Evolutionary conservation across 148 eudicot species (phyloP).

Genomic region (Amaranthus hypochondriacus): DNA sequence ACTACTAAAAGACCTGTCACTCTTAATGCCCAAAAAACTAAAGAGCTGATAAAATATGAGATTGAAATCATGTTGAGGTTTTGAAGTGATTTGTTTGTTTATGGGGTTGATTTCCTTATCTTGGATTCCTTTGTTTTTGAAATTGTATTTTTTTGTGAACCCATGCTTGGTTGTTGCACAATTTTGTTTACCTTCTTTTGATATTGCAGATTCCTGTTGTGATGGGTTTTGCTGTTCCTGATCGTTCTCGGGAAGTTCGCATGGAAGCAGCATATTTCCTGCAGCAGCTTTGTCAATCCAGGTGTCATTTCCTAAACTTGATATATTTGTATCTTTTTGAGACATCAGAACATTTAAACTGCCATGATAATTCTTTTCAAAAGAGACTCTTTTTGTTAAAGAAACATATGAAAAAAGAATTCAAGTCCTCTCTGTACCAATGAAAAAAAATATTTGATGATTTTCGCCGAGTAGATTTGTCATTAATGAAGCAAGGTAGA

Average conservation of each 20-base stretch:
- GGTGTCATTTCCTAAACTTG: constrained; percentile 31
- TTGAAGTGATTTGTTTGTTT: neutral
- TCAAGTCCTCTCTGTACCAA: too few relatives aligned
- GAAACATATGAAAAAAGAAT: too few relatives aligned
- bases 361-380: too few relatives aligned
- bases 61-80: neutral
- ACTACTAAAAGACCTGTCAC: neutral
- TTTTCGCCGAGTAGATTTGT: too few relatives aligned
- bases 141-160: too few relatives aligned
- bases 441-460: too few relatives aligned
- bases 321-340: neutral
- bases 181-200: too few relatives aligned
- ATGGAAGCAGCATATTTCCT: constrained; percentile 95
- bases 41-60: neutral
- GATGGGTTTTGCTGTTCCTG: constrained; percentile 86
- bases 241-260: constrained; percentile 90
- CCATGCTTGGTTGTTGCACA: too few relatives aligned
- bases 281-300: constrained; percentile 96
- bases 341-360: neutral
- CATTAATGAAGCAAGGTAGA: too few relatives aligned
- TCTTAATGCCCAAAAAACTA: neutral
- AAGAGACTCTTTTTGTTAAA: too few relatives aligned
- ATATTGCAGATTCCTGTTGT: constrained; percentile 69
- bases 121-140: too few relatives aligned
- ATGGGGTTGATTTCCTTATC: neutral